Base-by-base conservation (phyloP, 2,329 filamentous ascomycete genomes). In the Fusarium subglutinans region DNA sequence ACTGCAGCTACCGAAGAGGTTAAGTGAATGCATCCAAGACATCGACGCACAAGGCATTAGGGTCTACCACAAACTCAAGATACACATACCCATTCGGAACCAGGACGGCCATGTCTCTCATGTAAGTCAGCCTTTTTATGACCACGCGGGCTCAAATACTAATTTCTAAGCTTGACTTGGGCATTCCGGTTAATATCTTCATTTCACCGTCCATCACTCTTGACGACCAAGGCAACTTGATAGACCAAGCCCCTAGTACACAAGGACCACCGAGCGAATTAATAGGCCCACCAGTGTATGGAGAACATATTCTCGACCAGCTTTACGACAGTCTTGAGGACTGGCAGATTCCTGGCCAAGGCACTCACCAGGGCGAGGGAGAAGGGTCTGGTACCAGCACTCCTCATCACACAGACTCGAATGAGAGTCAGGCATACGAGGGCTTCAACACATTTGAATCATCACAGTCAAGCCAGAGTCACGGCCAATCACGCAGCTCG, bases 51-150 rank as follows among this genome's bases (percentile, higher is more conserved):
- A 93, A 77, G 94, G 94, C 54, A 96, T 98, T 84, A 97, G 96
- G 81, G 89, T 98, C 53, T 89, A 93, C 57, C 96, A 99, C 82
- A 97, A 97, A 83, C 87, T 98, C 73, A 95, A 95, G 83, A 89
- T 98, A 76, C 93, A 94, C 48, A 91, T 98, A 62, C 94, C 95
- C 44, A 88, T 99, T 40, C 92, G 94, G 80, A 98, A 98, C 75
- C 95, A 95, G 1, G 96, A 98, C 81, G 96, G 95, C 0, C 96
- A 98, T 80, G 88, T 95, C 53, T 98, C 95, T 57, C 95, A 98
- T 87, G 91, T 93, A 85, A 80, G 86, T 47, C 17, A 15, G 3
- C 3, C 8, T 1, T 4, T 4, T 4, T 13, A 9, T 2, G 0
- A 5, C 4, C 12, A n/a, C 17, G 22, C 3, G 4, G 24, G n/a